Evolutionary conservation across 306 rosid genomes (phyloP).

Genomic region (Dalbergia cochinchinensis): DNA sequence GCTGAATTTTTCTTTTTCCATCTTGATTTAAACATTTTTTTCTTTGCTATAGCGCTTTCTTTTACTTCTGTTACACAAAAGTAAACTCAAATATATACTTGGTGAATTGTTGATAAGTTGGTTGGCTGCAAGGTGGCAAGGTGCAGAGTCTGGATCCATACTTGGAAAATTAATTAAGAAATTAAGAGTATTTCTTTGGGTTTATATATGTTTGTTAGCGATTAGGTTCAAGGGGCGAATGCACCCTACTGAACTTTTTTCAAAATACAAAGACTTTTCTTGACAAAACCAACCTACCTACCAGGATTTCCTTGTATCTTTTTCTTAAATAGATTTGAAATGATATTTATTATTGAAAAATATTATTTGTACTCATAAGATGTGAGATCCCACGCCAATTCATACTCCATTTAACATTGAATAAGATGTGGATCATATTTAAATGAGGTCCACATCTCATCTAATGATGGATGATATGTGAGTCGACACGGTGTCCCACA

Average conservation of each 20-base stretch:
- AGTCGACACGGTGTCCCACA: too few relatives aligned
- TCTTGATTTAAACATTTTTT: neutral
- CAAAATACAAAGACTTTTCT: neutral
- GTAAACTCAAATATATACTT: neutral
- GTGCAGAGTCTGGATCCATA: neutral
- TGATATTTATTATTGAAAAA: too few relatives aligned
- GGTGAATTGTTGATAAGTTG: neutral
- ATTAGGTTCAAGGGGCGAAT: neutral
- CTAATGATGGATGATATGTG: too few relatives aligned
- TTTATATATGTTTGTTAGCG: too few relatives aligned
- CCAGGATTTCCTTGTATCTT: neutral
- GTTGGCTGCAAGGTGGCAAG: neutral
- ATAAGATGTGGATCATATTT: too few relatives aligned
- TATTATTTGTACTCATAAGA: too few relatives aligned
- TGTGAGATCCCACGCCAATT: too few relatives aligned
- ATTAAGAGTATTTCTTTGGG: neutral
- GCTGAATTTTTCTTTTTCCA: neutral
- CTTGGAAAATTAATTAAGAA: neutral
- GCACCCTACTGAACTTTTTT: neutral
- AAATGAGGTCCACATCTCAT: too few relatives aligned
- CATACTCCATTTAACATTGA: too few relatives aligned
- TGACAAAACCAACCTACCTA: slow-evolving; percentile 25
- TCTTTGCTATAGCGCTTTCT: neutral
- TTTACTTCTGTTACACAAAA: neutral
- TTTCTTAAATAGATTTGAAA: neutral